Evolutionary conservation across 2,329 filamentous ascomycete species (phyloP), one percentile per base, ranked within the genome.

Genomic region (Botrytis hyacinthi): DNA sequence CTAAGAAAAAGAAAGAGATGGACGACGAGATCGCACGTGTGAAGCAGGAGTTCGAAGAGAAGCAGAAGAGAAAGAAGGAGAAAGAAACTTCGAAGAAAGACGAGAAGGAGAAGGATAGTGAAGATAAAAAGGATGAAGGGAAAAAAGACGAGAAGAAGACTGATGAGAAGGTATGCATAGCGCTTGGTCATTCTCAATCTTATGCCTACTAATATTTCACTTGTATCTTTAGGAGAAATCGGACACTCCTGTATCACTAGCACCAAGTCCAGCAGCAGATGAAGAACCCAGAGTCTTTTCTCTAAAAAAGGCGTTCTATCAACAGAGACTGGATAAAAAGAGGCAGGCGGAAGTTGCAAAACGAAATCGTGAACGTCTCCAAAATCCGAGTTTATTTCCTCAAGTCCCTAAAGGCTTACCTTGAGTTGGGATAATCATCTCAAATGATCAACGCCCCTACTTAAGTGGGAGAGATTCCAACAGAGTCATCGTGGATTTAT

Each of bases 281-380:
- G 90, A 93, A 74, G 90, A 92, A 73, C 92, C 93, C 32, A 89
- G 95, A 60, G 87, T 97, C 4, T 99, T 96, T 83, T 89, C 92
- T 77, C 85, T 98, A 74, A 92, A 95, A 80, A 94, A 91, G 92
- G 88, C 90, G 40, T 97, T 99, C 82, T 97, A 94, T 81, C 92
- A 95, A 78, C 93, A 94, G 84, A 90, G 96, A 26, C 81, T 97
- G 69, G 90, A 94, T 81, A 92, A 92, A 80, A 91, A 94, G 80
- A 88, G 91, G 61, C 92, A 93, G 81, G 88, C 88, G n/a, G 93
- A 96, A 80, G 86, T 91, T 71, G 92, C 94, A 18, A 97, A 91
- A 82, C 87, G 92, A 70, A 96, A 95, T 79, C 89, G 91, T 61
- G 93, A 98, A 81, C 89, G 94, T 62, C 82, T 97, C 74, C 91